These are phyloP conservation scores for Candida gigantensis DNA, from an alignment of 1,139 yeast genomes.

Conservation along the genomic window DNA sequence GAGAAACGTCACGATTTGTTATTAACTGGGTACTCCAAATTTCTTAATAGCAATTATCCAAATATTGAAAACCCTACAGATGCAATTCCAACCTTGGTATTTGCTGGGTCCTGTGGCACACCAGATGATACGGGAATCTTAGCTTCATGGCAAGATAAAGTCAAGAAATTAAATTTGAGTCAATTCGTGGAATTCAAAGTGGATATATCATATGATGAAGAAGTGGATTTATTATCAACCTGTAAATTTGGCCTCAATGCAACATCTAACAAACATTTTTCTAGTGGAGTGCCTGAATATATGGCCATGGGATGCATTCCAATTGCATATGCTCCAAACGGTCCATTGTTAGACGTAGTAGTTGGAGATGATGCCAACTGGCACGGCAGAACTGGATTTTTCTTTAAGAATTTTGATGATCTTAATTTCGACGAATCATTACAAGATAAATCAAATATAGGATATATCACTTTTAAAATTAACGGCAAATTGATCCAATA, in stretches of 20 bases:
- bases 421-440: slow-evolving; percentile 58
- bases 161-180: slow-evolving; percentile 47
- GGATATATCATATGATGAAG: slow-evolving; percentile 72
- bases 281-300: slow-evolving; percentile 95
- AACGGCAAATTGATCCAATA: slow-evolving; percentile 23
- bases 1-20: slow-evolving; percentile 87
- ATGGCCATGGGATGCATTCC: slow-evolving; percentile 86
- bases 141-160: slow-evolving; percentile 44
- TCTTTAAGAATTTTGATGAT: slow-evolving; percentile 58
- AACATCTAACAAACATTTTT: slow-evolving; percentile 99
- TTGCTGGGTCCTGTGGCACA: slow-evolving; percentile 85
- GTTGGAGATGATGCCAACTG: slow-evolving; percentile 22
- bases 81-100: slow-evolving; percentile 54
- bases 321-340: slow-evolving; percentile 87
- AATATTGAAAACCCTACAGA: slow-evolving; percentile 16
- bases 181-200: slow-evolving; percentile 64
- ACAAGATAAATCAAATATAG: slow-evolving; percentile 17
- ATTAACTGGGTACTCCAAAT: slow-evolving; percentile 60
- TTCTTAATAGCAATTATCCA: slow-evolving; percentile 27
- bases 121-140: slow-evolving; percentile 66
- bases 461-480: slow-evolving; percentile 19
- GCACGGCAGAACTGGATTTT: slow-evolving; percentile 63
- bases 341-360: slow-evolving; percentile 88
- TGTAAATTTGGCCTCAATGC: slow-evolving; percentile 85
- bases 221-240: slow-evolving; percentile 53